Conservation (phyloP, 2,329 filamentous ascomycete genomes). For the Cladophialophora bantiana region DNA sequence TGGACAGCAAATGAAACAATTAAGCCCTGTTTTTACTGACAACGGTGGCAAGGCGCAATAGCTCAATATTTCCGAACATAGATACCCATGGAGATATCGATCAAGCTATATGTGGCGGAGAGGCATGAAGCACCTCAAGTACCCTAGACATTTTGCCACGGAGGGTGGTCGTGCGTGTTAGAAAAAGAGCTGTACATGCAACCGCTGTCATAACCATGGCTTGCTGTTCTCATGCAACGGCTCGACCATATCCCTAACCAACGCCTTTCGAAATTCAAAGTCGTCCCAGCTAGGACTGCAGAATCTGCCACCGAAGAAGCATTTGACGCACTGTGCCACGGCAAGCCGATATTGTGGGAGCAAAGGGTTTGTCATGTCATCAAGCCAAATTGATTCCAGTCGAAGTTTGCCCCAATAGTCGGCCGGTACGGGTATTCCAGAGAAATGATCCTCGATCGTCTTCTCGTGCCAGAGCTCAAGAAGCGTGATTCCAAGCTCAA, state of each 20-base stretch:
- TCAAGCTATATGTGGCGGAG: no score
- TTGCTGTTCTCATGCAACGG: neutral
- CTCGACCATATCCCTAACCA: neutral
- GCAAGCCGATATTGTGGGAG: neutral
- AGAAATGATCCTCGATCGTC: slow-evolving; percentile 12
- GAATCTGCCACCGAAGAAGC: neutral
- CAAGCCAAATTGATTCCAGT: neutral
- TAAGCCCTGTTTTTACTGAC: no score
- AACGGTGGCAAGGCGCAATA: no score
- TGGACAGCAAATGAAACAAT: no score
- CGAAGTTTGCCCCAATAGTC: slow-evolving; percentile 2
- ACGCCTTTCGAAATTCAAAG: neutral
- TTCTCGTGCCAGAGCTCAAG: slow-evolving; percentile 27
- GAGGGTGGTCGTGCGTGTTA: neutral
- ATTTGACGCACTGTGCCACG: slow-evolving; percentile 2
- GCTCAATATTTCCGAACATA: no score
- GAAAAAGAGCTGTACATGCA: neutral
- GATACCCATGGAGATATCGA: no score
- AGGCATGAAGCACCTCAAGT: no score
- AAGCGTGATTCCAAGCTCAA: slow-evolving; percentile 25
- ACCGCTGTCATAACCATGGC: neutral
- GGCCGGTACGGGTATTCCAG: neutral
- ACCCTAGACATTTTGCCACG: no score
- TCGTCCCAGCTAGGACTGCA: neutral
- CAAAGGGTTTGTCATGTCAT: neutral